Evolutionary conservation across 495 filamentous ascomycete species (phyloP).

Genomic region (Parmelia sp.): DNA sequence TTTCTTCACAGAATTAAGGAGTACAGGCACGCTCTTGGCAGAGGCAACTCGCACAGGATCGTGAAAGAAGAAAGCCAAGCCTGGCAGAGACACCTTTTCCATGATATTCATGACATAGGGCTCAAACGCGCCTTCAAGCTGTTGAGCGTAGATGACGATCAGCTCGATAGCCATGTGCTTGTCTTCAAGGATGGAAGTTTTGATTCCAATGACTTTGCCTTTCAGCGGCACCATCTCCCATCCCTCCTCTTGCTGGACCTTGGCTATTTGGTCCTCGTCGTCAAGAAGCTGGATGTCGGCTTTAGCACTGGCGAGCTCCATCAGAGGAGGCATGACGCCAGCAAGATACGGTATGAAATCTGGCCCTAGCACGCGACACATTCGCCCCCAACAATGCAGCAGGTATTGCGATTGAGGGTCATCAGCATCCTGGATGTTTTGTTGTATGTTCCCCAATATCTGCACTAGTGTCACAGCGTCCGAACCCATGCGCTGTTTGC

Average conservation of each 20-base stretch:
- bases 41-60: constrained; percentile 94
- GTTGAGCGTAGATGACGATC: constrained; percentile 92
- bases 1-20: constrained; percentile 90
- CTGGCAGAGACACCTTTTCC: constrained; percentile 91
- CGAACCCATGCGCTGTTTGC: constrained; percentile 79
- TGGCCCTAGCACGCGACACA: constrained; percentile 87
- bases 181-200: constrained; percentile 92
- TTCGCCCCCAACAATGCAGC: constrained; percentile 97
- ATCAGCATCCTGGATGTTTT: constrained; percentile 81
- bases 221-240: constrained; percentile 97
- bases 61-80: constrained; percentile 98
- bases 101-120: constrained; percentile 88
- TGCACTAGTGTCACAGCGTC: constrained; percentile 84
- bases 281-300: constrained; percentile 96
- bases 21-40: constrained; percentile 88
- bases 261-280: constrained; percentile 88
- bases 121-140: constrained; percentile 84
- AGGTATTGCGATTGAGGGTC: constrained; percentile 97
- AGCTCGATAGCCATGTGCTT: constrained; percentile 99
- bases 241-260: constrained; percentile 89
- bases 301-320: constrained; percentile 87
- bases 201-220: constrained; percentile 97
- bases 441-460: constrained; percentile 77
- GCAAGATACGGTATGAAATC: constrained; percentile 90
- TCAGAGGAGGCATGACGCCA: constrained; percentile 88